Conservation (phyloP, 2,329 filamentous ascomycete species). For the Talaromyces atroroseus region DNA sequence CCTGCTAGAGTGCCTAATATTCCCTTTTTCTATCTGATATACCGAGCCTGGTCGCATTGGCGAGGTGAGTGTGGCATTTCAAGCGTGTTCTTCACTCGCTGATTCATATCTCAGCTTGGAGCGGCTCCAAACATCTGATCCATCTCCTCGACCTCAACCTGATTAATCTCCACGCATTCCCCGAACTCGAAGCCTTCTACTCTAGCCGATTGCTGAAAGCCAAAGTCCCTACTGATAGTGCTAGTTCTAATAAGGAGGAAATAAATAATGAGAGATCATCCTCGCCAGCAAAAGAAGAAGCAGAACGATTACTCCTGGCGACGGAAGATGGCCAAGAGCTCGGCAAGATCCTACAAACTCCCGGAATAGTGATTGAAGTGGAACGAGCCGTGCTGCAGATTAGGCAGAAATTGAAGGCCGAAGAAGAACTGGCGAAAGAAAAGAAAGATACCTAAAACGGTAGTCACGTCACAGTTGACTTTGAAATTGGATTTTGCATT, state of each 20-base stretch:
- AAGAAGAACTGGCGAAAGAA: conserved; percentile 10
- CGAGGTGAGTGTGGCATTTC: conserved; percentile 44
- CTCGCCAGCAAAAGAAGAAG: conserved; percentile 28
- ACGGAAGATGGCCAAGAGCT: conserved; percentile 52
- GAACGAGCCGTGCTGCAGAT: conserved; percentile 74
- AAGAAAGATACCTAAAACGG: neutral
- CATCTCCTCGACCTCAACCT: conserved; percentile 72
- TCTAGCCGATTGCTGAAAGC: conserved; percentile 33
- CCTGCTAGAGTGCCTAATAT: conserved; percentile 72
- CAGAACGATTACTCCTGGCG: conserved; percentile 43
- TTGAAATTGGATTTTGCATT: neutral
- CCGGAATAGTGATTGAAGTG: conserved; percentile 65
- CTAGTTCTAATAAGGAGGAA: conserved; percentile 11
- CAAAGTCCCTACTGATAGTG: neutral
- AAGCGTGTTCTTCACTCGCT: neutral
- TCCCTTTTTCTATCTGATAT: conserved; percentile 93
- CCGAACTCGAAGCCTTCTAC: conserved; percentile 71
- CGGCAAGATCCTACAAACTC: conserved; percentile 59
- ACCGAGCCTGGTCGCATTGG: conserved; percentile 87
- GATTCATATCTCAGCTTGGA: conserved; percentile 53
- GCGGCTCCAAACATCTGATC: conserved; percentile 77
- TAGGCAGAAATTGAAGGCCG: conserved; percentile 32
- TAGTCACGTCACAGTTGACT: neutral
- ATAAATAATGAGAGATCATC: conserved; percentile 23
- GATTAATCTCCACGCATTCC: conserved; percentile 60